These are phyloP conservation scores for Leccinellum luteum DNA, from an alignment of 768 basidiomycete species.

Conservation along the genomic window DNA sequence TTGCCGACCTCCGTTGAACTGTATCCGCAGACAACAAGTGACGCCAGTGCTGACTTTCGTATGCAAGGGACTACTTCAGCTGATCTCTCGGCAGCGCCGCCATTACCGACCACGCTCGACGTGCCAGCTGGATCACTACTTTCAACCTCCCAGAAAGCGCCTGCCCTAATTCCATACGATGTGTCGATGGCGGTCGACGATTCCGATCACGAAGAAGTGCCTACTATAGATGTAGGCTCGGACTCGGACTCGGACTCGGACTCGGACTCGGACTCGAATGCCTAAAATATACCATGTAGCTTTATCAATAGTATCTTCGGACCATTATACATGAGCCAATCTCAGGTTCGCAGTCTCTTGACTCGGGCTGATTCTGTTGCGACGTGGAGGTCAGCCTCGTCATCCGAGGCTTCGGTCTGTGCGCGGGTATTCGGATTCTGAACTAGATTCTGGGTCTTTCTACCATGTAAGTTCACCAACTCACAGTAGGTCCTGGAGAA, in stretches of 20 bases:
- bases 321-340: neutral
- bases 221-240: slow-evolving; percentile 72
- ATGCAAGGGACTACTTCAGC: neutral
- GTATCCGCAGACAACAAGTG: slow-evolving; percentile 1
- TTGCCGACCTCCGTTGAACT: neutral
- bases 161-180: neutral
- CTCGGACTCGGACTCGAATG: slow-evolving; percentile 79
- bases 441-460: slow-evolving; percentile 24
- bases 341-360: slow-evolving; percentile 19
- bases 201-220: slow-evolving; percentile 76
- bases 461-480: neutral
- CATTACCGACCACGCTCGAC: neutral
- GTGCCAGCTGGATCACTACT: neutral
- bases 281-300: slow-evolving; percentile 4
- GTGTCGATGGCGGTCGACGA: slow-evolving; percentile 28
- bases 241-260: slow-evolving; percentile 87
- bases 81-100: neutral
- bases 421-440: slow-evolving; percentile 13
- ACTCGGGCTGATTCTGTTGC: neutral
- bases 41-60: neutral
- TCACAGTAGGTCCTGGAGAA: neutral
- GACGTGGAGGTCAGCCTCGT: slow-evolving; percentile 26
- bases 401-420: slow-evolving; percentile 34
- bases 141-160: slow-evolving; percentile 2
- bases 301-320: neutral